A percentile compares a stretch with the other conserved stretches of the same genome.
These are phyloP conservation scores for Chloromonas sp. DNA, from an alignment of 163 green algal species.

Conservation along the genomic window DNA sequence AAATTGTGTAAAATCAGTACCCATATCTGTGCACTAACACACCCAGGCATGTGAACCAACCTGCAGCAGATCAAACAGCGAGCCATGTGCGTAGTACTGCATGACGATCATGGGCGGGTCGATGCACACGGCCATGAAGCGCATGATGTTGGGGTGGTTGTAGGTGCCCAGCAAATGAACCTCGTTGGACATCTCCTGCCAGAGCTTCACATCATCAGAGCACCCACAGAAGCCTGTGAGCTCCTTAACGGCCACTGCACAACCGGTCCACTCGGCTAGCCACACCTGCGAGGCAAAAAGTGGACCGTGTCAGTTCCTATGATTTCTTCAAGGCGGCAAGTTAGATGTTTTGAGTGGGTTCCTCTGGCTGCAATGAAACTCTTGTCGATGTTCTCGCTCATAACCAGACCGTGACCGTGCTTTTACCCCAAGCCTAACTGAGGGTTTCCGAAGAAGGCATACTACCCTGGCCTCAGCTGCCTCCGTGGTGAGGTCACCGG, in stretches of 20 bases:
- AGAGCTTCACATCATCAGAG: neutral
- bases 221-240: constrained; percentile 28
- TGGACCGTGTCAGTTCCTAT: neutral
- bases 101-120: constrained; percentile 54
- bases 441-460: no score
- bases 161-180: constrained; percentile 47
- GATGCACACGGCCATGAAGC: constrained; percentile 51
- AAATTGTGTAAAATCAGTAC: neutral
- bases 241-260: constrained; percentile 53
- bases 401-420: no score
- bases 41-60: neutral
- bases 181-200: constrained; percentile 38
- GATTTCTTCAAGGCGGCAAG: neutral
- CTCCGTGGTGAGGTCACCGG: no score
- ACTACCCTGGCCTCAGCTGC: no score
- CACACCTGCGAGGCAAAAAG: constrained; percentile 29
- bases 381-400: neutral
- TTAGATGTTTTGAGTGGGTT: neutral
- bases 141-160: constrained; percentile 37
- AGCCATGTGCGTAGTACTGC: constrained; percentile 57
- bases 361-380: neutral
- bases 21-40: neutral
- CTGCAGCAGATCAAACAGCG: constrained; percentile 48
- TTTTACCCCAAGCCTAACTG: no score
- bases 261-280: constrained; percentile 51